Percentiles rank a stretch among this genome's conserved stretches.
Evolutionary conservation across 768 basidiomycete species (phyloP).

Genomic region (Agrocybe chaxingu): DNA sequence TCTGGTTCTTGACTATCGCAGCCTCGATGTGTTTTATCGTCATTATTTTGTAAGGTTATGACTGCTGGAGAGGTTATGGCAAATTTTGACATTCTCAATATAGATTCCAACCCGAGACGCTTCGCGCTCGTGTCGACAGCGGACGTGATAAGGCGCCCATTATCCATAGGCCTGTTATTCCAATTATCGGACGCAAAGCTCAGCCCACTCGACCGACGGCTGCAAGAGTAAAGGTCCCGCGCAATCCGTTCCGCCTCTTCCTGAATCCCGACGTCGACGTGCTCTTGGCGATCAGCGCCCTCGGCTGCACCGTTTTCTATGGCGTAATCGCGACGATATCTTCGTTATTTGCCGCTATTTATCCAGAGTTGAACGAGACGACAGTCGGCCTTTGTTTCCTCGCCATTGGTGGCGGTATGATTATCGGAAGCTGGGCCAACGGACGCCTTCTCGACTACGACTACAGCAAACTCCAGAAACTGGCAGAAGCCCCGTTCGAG

Average conservation of each 20-base stretch:
- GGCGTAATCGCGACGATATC: conserved; percentile 59
- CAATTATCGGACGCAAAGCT: conserved; percentile 32
- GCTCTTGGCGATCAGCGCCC: conserved; percentile 47
- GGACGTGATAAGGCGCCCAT: conserved; percentile 43
- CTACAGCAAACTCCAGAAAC: conserved; percentile 41
- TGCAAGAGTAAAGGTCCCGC: conserved; percentile 34
- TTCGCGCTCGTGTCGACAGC: conserved; percentile 52
- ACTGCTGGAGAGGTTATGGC: too few species aligned
- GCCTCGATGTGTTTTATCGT: conserved; percentile 42
- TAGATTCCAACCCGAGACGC: conserved; percentile 51
- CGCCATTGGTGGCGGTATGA: conserved; percentile 69
- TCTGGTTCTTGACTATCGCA: conserved; percentile 59
- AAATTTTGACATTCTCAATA: conserved; percentile 24
- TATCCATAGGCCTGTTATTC: conserved; percentile 55
- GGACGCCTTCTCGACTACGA: conserved; percentile 68
- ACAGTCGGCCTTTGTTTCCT: conserved; percentile 77
- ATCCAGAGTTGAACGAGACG: conserved; percentile 59
- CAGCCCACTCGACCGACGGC: conserved; percentile 19
- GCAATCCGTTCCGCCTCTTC: conserved; percentile 57
- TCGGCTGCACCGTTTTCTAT: conserved; percentile 56
- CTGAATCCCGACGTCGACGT: conserved; percentile 53
- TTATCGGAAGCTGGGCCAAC: conserved; percentile 52
- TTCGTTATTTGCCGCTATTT: conserved; percentile 53
- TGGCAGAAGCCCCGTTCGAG: conserved; percentile 17
- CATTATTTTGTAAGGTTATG: conserved; percentile 39